These are phyloP conservation scores for Sequoia sempervirens DNA, from an alignment of 75 land plant genomes.

Conservation along the genomic window DNA sequence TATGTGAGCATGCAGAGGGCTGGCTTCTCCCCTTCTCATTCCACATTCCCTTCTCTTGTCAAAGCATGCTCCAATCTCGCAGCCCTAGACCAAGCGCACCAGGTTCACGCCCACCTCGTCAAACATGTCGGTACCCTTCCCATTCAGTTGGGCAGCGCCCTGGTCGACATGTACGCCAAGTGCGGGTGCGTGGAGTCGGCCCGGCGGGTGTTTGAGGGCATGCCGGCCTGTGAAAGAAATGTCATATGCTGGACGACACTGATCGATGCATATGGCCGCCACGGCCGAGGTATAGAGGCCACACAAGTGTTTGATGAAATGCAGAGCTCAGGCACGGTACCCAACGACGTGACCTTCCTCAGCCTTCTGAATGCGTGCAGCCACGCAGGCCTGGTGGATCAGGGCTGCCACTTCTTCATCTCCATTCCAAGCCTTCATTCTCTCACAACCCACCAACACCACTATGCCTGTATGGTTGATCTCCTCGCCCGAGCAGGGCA, in stretches of 20 bases:
- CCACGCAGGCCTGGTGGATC: neutral
- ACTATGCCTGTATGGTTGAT: slow-evolving; percentile 16
- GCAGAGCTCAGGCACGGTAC: neutral
- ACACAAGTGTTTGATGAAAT: neutral
- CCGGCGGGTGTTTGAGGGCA: neutral
- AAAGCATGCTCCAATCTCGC: slow-evolving; percentile 17
- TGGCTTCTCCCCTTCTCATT: slow-evolving; percentile 15
- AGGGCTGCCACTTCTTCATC: neutral
- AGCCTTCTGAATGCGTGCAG: neutral
- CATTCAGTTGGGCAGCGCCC: slow-evolving; percentile 8
- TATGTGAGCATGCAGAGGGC: slow-evolving; percentile 20
- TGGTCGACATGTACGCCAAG: slow-evolving; percentile 19
- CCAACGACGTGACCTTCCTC: neutral
- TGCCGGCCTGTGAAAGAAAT: neutral
- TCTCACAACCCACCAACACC: neutral
- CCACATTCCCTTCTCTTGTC: slow-evolving; percentile 19
- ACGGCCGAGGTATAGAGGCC: neutral
- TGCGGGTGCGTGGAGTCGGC: slow-evolving; percentile 15
- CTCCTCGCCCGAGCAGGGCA: slow-evolving; percentile 3
- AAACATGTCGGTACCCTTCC: neutral
- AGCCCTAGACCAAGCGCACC: slow-evolving; percentile 13
- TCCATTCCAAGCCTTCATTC: neutral
- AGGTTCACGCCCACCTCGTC: neutral
- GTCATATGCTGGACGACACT: neutral
- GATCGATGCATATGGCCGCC: neutral